phyloP scores from a whole-genome alignment of 2,329 filamentous ascomycete species.

The Xylariaceae sp. region DNA sequence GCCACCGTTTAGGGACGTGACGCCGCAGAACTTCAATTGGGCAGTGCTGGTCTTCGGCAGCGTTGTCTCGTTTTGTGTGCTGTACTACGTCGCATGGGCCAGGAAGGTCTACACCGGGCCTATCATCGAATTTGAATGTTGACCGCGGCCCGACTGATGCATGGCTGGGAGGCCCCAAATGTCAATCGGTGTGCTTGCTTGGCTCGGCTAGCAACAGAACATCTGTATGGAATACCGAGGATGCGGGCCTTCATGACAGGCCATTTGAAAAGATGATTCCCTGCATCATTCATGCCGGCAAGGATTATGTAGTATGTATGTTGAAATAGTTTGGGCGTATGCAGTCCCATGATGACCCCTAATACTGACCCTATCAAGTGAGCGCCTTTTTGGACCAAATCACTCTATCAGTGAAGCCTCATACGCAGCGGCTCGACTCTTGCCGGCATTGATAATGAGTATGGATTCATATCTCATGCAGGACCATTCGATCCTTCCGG shows the following conservation, averaged over 20 bases:
- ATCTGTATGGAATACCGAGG: not conserved
- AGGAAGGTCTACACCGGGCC: constrained; percentile 23
- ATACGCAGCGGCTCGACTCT: too few relatives aligned
- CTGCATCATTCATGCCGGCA: not conserved
- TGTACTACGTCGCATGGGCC: constrained; percentile 27
- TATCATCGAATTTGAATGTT: constrained; percentile 18
- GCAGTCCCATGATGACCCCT: too few relatives aligned
- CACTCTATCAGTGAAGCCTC: too few relatives aligned
- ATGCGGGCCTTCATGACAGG: not conserved
- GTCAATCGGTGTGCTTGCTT: not conserved
- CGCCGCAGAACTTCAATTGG: constrained; percentile 25
- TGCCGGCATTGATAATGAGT: too few relatives aligned
- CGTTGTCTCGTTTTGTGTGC: constrained; percentile 23
- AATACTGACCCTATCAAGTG: too few relatives aligned
- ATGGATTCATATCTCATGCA: too few relatives aligned
- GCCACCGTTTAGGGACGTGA: constrained; percentile 21
- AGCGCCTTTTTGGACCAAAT: too few relatives aligned
- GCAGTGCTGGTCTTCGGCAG: constrained; percentile 21
- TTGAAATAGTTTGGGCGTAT: too few relatives aligned
- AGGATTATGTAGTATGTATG: too few relatives aligned
- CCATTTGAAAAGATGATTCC: not conserved
- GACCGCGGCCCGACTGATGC: not conserved
- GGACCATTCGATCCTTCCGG: too few relatives aligned
- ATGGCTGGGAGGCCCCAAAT: not conserved
- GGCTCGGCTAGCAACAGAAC: not conserved